A percentile compares a stretch with the other conserved stretches of the same genome.
Conservation (phyloP, 1,284 basidiomycete genomes). For the Boletus holoroseus region DNA sequence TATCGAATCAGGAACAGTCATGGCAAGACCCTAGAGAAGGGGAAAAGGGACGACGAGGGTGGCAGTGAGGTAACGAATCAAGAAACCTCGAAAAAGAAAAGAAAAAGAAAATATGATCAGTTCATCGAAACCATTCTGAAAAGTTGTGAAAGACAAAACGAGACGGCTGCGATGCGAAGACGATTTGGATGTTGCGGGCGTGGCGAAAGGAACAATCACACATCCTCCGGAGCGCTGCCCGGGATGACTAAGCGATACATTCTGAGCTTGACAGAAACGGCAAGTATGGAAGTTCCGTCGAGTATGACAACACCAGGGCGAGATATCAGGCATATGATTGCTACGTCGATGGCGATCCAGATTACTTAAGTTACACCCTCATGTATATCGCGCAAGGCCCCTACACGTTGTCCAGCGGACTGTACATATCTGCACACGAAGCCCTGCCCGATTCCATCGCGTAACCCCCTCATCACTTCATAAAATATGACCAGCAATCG, state of each 20-base stretch:
- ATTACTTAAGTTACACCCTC: not conserved
- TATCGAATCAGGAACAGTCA: slow-evolving; percentile 42
- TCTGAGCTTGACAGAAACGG: slow-evolving; percentile 4
- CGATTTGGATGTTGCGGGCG: slow-evolving; percentile 11
- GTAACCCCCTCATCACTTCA: not conserved
- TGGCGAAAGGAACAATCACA: slow-evolving; percentile 12
- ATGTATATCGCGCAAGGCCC: not conserved
- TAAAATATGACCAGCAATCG: not conserved
- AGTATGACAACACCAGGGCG: not conserved
- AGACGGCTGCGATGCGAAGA: slow-evolving; percentile 4
- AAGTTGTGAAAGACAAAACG: not conserved
- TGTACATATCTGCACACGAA: slow-evolving; percentile 1
- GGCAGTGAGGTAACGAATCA: not conserved
- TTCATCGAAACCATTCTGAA: slow-evolving; percentile 11
- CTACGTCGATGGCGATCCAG: not conserved
- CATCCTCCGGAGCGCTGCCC: slow-evolving; percentile 7
- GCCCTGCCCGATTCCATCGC: slow-evolving; percentile 2
- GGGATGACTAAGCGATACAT: slow-evolving; percentile 23
- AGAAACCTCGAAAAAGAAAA: not conserved
- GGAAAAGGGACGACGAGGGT: not conserved
- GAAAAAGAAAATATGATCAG: slow-evolving; percentile 1
- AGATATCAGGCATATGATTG: too few species aligned
- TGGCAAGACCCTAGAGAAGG: slow-evolving; percentile 19
- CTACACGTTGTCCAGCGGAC: not conserved
- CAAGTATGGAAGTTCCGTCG: not conserved